Conservation (phyloP, 805 yeast genomes). For the Isabelozyma heimii region DNA sequence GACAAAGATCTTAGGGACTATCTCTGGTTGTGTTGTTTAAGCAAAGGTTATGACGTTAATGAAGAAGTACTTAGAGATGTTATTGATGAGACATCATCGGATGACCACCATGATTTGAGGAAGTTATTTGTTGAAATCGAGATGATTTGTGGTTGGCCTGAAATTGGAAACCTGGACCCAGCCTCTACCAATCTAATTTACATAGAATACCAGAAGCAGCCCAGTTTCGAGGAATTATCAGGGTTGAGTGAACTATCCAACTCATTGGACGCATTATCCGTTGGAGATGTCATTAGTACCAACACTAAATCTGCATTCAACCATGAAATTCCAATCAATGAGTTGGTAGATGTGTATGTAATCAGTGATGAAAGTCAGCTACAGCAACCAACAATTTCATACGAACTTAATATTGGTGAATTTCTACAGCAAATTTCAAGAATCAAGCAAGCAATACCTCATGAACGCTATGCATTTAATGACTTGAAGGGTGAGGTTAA, state of each 20-base stretch:
- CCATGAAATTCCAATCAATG: constrained; percentile 28
- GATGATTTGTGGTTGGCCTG: constrained; percentile 23
- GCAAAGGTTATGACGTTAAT: constrained; percentile 33
- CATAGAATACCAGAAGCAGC: background rate
- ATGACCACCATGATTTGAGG: constrained; percentile 42
- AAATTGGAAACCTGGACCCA: background rate
- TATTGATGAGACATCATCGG: constrained; percentile 13
- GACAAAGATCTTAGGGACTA: constrained; percentile 26
- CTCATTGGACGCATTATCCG: constrained; percentile 20
- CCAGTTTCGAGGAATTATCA: background rate
- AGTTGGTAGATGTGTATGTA: constrained; percentile 29
- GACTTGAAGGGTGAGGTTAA: constrained; percentile 7
- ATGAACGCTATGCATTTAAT: constrained; percentile 6
- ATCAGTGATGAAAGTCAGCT: constrained; percentile 31
- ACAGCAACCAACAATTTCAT: constrained; percentile 28
- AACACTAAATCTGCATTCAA: constrained; percentile 23
- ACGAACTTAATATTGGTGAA: constrained; percentile 35
- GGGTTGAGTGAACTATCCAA: background rate
- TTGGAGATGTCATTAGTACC: constrained; percentile 24
- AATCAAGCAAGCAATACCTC: background rate
- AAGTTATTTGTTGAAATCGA: constrained; percentile 46
- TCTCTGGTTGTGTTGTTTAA: constrained; percentile 37
- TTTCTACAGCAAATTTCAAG: constrained; percentile 5
- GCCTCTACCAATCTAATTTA: background rate
- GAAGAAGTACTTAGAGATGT: constrained; percentile 24